phyloP scores from a whole-genome alignment of 768 basidiomycete genomes.

The Leucosporidium creatinivorum region DNA sequence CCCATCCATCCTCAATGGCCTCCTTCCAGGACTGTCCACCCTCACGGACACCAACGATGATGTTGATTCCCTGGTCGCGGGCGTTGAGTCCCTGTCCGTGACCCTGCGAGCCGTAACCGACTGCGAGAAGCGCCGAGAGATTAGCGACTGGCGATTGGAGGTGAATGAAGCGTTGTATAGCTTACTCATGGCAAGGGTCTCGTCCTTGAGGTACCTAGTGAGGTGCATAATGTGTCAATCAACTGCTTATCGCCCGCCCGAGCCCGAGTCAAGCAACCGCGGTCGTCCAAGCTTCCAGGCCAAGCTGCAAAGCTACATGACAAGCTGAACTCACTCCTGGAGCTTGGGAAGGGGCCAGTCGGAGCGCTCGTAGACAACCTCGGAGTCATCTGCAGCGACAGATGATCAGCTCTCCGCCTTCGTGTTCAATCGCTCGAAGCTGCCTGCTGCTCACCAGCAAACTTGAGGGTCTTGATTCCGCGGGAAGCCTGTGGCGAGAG shows the following conservation, averaged over 20 bases:
- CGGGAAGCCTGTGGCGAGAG: conserved; percentile 13
- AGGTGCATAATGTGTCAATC: too few species aligned
- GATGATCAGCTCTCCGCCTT: too few species aligned
- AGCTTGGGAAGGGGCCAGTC: conserved; percentile 98
- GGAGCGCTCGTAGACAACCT: conserved; percentile 32
- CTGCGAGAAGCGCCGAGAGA: not conserved
- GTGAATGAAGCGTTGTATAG: not conserved
- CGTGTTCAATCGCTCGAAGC: too few species aligned
- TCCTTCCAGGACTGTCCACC: conserved; percentile 94
- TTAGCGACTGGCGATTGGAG: not conserved
- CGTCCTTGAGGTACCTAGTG: conserved; percentile 83
- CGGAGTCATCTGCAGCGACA: too few species aligned
- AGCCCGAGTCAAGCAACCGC: too few species aligned
- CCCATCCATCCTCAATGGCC: conserved; percentile 93
- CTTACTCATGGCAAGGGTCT: conserved; percentile 87
- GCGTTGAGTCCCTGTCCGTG: conserved; percentile 99
- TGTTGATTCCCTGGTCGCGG: conserved; percentile 96
- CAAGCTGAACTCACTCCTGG: conserved; percentile 53
- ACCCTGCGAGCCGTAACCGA: conserved; percentile 84
- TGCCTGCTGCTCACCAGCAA: conserved; percentile 36
- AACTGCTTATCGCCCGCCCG: too few species aligned
- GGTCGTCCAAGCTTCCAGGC: too few species aligned
- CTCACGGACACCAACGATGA: conserved; percentile 96
- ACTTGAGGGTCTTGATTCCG: conserved; percentile 38
- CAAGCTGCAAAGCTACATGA: too few species aligned